Base-by-base conservation (phyloP, 306 rosid genomes). In the Adenanthera pavonina region DNA sequence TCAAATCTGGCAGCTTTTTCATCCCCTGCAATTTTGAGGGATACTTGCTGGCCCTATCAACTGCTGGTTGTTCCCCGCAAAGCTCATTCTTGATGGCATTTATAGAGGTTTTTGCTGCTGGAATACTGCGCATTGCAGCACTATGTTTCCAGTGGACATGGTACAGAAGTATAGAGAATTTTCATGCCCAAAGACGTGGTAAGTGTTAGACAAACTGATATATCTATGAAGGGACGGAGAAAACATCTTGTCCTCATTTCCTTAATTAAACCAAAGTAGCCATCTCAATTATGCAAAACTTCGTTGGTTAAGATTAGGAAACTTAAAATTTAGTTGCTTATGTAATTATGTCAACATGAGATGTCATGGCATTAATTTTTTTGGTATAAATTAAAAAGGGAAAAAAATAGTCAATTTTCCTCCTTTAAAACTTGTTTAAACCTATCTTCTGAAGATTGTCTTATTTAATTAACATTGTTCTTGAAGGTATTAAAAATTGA, bases 21-120 rank as follows among this genome's bases (percentile, higher is more conserved):
- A 74, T 95, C 67, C 85, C 92, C 69, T 95, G 99, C 89, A 95
- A 95, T 90, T 80, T 88, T 54, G 97, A 89, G 86, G 99, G 99
- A 59, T 4, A 75, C 47, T 80, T 92, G 12, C 77, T 93, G 83
- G 67, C 97, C 60, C 69, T 93, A 47, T 90, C 92, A 77, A 95
- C 99, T 72, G 86, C 97, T 17, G 99, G 99, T 65, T 72, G 91
- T 64, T 87, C 97, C 17, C 97, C 99, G 56, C 99, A 93, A 83
- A 91, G 96, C 80, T 95, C 99, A 46, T 86, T 83, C 75, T 35
- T 86, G 25, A 89, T 93, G 97, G 99, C 99, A 34, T 93, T 90
- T 75, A 46, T 92, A 66, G 98, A 95, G 85, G 97, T 95, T 80
- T 34, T 86, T 84, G 52, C 85, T 12, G 89, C 88, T 33, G 93